Conservation (phyloP, 2,329 filamentous ascomycete genomes). For the Diaporthe velutina region DNA sequence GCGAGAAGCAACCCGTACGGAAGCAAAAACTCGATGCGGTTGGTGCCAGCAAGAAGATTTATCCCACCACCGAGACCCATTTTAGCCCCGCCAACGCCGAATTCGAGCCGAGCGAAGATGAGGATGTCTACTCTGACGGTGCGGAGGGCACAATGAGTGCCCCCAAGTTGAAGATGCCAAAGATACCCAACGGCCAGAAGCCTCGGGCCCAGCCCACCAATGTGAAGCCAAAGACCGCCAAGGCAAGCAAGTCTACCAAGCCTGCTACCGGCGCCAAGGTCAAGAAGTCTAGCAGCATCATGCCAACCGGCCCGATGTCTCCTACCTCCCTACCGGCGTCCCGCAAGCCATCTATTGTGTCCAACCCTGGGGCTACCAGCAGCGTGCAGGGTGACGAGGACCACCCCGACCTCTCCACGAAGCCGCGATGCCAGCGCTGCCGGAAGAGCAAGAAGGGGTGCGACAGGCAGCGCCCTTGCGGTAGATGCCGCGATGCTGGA, state of each 20-base stretch:
- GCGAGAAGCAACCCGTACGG: constrained; percentile 70
- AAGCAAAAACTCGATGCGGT: constrained; percentile 67
- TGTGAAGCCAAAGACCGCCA: constrained; percentile 55
- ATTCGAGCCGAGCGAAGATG: constrained; percentile 68
- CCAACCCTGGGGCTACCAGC: constrained; percentile 58
- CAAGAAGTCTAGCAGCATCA: constrained; percentile 62
- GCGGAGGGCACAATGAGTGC: constrained; percentile 54
- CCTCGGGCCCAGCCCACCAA: constrained; percentile 51
- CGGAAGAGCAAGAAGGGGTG: constrained; percentile 99
- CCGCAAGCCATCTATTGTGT: constrained; percentile 81
- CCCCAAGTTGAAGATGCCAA: constrained; percentile 56
- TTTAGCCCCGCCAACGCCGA: constrained; percentile 59
- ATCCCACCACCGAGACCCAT: constrained; percentile 65
- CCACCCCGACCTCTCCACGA: constrained; percentile 90
- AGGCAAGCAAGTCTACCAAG: constrained; percentile 55
- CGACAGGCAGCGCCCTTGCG: constrained; percentile 94
- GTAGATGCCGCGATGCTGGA: constrained; percentile 94
- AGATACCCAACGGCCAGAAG: constrained; percentile 54
- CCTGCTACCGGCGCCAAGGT: constrained; percentile 55
- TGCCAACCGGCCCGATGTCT: constrained; percentile 65
- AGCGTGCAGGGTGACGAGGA: constrained; percentile 83
- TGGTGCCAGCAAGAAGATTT: constrained; percentile 60
- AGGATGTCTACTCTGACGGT: constrained; percentile 65
- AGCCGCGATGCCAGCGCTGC: constrained; percentile 97
- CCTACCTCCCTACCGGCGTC: constrained; percentile 78